A percentile compares a stretch with the other conserved stretches of the same genome.
These are phyloP conservation scores for Blepharisma japonicum DNA, from an alignment of 73 alveolate genomes.

Conservation along the genomic window DNA sequence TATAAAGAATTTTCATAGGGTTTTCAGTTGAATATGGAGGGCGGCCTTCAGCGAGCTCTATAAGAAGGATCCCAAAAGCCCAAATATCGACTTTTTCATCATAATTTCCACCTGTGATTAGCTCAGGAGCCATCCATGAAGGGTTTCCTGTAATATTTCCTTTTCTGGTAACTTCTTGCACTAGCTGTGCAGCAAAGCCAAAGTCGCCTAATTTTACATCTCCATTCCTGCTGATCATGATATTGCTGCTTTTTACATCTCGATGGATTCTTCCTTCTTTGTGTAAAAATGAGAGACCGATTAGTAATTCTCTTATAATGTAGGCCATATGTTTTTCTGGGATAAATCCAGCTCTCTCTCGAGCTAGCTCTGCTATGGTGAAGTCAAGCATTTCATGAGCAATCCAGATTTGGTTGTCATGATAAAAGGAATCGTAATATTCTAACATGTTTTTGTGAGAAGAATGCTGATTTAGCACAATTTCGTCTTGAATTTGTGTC, in stretches of 20 bases:
- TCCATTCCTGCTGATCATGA: conserved; percentile 41
- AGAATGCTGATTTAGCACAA: neutral
- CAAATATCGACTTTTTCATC: conserved; percentile 59
- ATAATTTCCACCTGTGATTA: conserved; percentile 45
- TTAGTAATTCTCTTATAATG: neutral
- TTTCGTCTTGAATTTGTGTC: neutral
- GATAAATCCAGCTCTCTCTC: neutral
- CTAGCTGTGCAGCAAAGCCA: conserved; percentile 54
- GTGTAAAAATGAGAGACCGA: neutral
- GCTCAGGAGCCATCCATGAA: conserved; percentile 76
- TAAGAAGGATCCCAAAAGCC: conserved; percentile 57
- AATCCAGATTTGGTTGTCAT: neutral
- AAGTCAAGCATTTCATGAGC: neutral
- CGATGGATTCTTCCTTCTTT: conserved; percentile 26
- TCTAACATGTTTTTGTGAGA: neutral
- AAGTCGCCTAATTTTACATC: conserved; percentile 55
- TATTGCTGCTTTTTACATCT: conserved; percentile 53
- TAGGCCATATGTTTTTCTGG: conserved; percentile 11
- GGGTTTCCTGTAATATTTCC: conserved; percentile 47
- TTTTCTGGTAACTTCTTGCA: conserved; percentile 39
- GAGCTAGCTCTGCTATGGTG: neutral
- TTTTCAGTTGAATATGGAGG: conserved; percentile 61
- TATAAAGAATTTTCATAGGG: conserved; percentile 41
- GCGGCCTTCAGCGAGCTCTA: conserved; percentile 54
- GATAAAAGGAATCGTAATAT: neutral